These are phyloP conservation scores for Ophiostoma himal-ulmi DNA, from an alignment of 2,329 filamentous ascomycete species.

Conservation along the genomic window DNA sequence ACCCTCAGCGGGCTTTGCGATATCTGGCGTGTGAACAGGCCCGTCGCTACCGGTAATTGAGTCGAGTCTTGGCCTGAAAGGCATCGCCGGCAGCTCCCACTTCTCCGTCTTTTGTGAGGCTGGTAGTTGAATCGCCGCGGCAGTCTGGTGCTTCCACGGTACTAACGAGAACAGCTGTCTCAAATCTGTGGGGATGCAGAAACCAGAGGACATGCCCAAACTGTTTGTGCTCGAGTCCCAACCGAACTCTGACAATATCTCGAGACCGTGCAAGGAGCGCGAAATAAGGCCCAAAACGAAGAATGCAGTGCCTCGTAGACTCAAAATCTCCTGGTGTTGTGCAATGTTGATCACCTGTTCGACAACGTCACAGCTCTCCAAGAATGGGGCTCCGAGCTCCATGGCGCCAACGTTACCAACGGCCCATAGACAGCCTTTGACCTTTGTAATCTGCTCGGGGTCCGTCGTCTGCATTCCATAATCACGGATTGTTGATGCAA, in stretches of 20 bases:
- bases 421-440: slow-evolving; percentile 96
- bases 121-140: slow-evolving; percentile 44
- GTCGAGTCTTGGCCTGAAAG: slow-evolving; percentile 37
- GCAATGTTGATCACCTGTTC: slow-evolving; percentile 83
- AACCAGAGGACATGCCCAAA: slow-evolving; percentile 75
- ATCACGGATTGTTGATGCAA: slow-evolving; percentile 80
- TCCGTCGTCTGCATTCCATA: slow-evolving; percentile 82
- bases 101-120: slow-evolving; percentile 49
- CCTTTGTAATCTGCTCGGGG: slow-evolving; percentile 76
- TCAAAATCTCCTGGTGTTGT: slow-evolving; percentile 82
- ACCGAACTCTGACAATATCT: slow-evolving; percentile 80
- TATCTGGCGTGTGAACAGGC: slow-evolving; percentile 29
- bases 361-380: slow-evolving; percentile 85
- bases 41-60: slow-evolving; percentile 26
- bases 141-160: slow-evolving; percentile 51
- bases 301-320: slow-evolving; percentile 88
- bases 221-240: slow-evolving; percentile 90
- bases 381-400: slow-evolving; percentile 90
- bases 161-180: slow-evolving; percentile 68
- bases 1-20: slow-evolving; percentile 29
- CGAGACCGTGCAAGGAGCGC: slow-evolving; percentile 81
- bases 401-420: slow-evolving; percentile 97
- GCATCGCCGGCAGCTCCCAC: slow-evolving; percentile 39
- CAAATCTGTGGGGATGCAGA: slow-evolving; percentile 77
- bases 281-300: slow-evolving; percentile 93